Base-by-base conservation (phyloP, 2,329 filamentous ascomycete genomes). In the Diatrype stigma region DNA sequence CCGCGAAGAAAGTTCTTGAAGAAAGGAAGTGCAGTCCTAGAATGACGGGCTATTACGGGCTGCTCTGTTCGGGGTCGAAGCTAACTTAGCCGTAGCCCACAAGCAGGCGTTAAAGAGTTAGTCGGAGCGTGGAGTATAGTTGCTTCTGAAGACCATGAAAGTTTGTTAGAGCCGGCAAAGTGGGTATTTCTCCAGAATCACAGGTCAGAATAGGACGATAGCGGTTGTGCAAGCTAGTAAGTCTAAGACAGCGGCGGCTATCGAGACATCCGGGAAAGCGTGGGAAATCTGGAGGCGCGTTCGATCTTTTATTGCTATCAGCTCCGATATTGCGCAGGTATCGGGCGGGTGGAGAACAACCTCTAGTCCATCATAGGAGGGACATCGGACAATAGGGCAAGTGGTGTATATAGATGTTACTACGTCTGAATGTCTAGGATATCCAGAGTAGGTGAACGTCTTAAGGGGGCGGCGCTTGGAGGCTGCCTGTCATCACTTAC, bases 201-300 rank as follows among this genome's bases (percentile, higher is more conserved):
- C 61, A 55, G 58, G 60, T 51, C 54, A 54, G 51, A 44, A 53
- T 48, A 55, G 59, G 46, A 54, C 53, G 53, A 57, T 56, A 50
- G 47, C 50, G 55, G 61, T 65, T 55, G 62, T 58, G 62, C 60
- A 63, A 63, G 59, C 57, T 60, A 59, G 55, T 53, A 51, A 52
- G 54, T 60, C 56, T 65, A 56, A 66, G 64, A 65, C 63, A 65
- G 57, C 55, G 51, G 58, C 60, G 63, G 59, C 60, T 59, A 45
- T 51, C 57, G 51, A 50, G 53, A 60, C 58, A 60, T 58, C 47
- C 51, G 50, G 47, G 51, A 47, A 54, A 52, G 50, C 54, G 57
- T 55, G 52, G 56, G 57, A 50, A 56, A 48, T 44, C 50, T 60
- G 50, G 56, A 57, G 55, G 59, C 53, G 55, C 55, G 55, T 54